Base-by-base conservation (phyloP, 139 green algal genomes). In the Ettlia oleoabundans region DNA sequence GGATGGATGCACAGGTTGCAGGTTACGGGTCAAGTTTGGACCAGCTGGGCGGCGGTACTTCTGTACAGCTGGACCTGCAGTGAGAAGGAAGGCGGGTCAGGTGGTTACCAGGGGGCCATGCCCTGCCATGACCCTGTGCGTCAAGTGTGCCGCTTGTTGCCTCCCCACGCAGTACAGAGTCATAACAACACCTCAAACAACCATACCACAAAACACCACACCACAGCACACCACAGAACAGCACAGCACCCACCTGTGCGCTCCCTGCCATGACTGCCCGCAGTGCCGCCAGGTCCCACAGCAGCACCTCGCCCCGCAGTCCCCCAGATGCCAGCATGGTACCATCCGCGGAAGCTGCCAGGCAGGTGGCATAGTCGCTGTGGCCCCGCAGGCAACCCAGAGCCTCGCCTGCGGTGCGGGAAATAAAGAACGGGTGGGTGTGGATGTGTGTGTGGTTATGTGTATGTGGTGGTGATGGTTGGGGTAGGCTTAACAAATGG, bases 281-380 rank as follows among this genome's bases (percentile, higher is more conserved):
- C 28, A 83, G 42, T 2, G 24, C 24, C 15, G 32, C 47, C 66
- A 91, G 19, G 76, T 91, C 87, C 87, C 87, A 91, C 15, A 89
- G 47, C 62, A 89, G 68, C 37, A 90, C 75, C 63, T 90, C 84
- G 47, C 86, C 87, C 4, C 80, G 53, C n/a, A 91, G 82, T 26
- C 87, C 87, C 30, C 68, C 81, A n/a, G 76, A 84, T 22, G 74
- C 86, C 37, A 91, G 47, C 19, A 66, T 33, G 28, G 28, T 51
- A 24, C 26, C 43, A 19, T 55, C 26, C 10, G 30, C 26, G 30
- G 67, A 72, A 30, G 75, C 68, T 30, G 84, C 86, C 73, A 91
- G 40, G n/a, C 58, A 74, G 1, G 82, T 91, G 3, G 90, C 76
- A 47, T 90, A 91, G 37, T 91, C 87, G 30, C 21, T 78, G 66